Conservation (phyloP, 306 rosid species). For the Cicer pinnatifidum region DNA sequence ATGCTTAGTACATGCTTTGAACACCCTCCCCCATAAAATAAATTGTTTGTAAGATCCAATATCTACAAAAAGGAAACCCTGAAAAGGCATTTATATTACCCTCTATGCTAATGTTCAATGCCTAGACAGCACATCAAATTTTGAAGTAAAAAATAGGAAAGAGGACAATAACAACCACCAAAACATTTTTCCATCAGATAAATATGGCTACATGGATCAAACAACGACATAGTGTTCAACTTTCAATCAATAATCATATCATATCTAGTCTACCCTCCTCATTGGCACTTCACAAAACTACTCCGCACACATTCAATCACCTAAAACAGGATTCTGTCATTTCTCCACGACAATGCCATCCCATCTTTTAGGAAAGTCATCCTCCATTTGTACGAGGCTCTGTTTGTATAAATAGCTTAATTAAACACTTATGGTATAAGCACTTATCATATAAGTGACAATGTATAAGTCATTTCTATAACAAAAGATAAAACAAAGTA, state of each 20-base stretch:
- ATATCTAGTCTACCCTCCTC: not conserved
- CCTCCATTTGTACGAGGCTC: not conserved
- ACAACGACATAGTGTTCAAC: conserved; percentile 2
- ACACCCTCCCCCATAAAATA: not conserved
- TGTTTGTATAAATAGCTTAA: no score
- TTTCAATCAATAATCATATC: not conserved
- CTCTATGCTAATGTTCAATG: conserved; percentile 5
- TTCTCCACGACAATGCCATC: not conserved
- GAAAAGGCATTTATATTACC: not conserved
- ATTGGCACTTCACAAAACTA: not conserved
- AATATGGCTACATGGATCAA: not conserved
- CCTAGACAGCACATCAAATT: conserved; percentile 27
- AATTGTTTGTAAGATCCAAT: not conserved
- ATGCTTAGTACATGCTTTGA: conserved; percentile 15
- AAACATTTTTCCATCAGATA: not conserved
- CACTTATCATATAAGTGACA: no score
- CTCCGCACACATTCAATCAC: not conserved
- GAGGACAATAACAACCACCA: not conserved
- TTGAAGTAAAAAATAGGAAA: not conserved
- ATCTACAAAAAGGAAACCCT: conserved; percentile 13
- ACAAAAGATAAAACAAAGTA: no score
- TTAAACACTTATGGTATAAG: no score
- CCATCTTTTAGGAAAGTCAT: not conserved
- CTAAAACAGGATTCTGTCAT: not conserved
- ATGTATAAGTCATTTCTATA: no score